Conservation (phyloP, 78 protist genomes). For the Mantamonas sphyraenae region DNA sequence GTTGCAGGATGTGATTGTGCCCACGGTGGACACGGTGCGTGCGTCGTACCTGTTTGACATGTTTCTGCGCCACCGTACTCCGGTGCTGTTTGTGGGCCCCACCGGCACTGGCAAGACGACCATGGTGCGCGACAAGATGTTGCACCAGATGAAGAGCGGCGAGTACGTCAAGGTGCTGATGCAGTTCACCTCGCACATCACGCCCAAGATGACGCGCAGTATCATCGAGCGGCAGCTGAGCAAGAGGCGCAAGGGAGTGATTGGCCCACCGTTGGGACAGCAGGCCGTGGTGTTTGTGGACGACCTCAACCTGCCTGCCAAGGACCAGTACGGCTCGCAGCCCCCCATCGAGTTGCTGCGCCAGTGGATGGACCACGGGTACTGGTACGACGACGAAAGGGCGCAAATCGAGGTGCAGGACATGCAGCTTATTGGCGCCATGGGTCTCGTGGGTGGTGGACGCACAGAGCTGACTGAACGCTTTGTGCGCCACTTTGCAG, state of each 20-base stretch:
- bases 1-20: conserved; percentile 49
- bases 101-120: conserved; percentile 72
- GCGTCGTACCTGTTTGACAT: not conserved
- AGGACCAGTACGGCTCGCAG: conserved; percentile 51
- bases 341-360: conserved; percentile 70
- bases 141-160: conserved; percentile 9
- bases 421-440: conserved; percentile 55
- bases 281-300: conserved; percentile 46
- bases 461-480: conserved; percentile 46
- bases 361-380: conserved; percentile 63
- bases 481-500: conserved; percentile 50
- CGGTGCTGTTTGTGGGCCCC: conserved; percentile 49
- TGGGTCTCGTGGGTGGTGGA: conserved; percentile 88
- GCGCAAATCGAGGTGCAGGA: conserved; percentile 24
- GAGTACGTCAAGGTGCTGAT: not conserved
- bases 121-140: conserved; percentile 23
- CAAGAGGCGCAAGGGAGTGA: conserved; percentile 46
- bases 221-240: conserved; percentile 43
- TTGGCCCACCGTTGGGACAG: conserved; percentile 49
- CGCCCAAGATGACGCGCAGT: conserved; percentile 49
- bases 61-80: conserved; percentile 3
- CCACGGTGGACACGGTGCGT: conserved; percentile 56
- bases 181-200: conserved; percentile 25
- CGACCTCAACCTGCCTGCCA: conserved; percentile 65
- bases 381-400: conserved; percentile 59